Conservation (phyloP, 352 stramenopile genomes). For the Phytopythium kandeliae region DNA sequence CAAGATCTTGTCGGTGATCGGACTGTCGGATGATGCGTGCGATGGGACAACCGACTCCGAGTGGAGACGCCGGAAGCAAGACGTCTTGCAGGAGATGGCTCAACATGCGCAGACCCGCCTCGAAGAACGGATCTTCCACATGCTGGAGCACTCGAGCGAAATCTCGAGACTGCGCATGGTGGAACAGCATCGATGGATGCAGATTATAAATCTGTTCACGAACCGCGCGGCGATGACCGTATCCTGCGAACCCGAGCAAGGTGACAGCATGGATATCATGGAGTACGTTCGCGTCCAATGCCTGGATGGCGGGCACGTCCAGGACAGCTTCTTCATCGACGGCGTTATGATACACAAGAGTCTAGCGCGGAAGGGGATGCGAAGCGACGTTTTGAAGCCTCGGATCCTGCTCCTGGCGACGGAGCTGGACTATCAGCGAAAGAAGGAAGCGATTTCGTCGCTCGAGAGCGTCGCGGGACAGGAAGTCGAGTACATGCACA, state of each 20-base stretch:
- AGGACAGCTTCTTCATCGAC: slow-evolving; percentile 87
- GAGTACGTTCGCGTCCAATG: slow-evolving; percentile 82
- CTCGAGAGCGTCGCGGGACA: slow-evolving; percentile 77
- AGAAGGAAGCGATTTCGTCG: slow-evolving; percentile 78
- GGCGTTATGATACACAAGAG: slow-evolving; percentile 87
- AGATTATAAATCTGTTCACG: slow-evolving; percentile 71
- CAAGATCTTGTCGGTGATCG: slow-evolving; percentile 50
- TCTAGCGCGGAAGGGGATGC: slow-evolving; percentile 78
- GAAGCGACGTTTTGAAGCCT: slow-evolving; percentile 68
- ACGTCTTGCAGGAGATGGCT: slow-evolving; percentile 49
- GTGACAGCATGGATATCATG: slow-evolving; percentile 80
- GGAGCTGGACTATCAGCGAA: slow-evolving; percentile 78
- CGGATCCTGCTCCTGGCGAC: slow-evolving; percentile 83
- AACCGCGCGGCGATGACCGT: slow-evolving; percentile 59
- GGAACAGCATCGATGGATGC: slow-evolving; percentile 80
- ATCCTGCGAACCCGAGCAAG: slow-evolving; percentile 58
- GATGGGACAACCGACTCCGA: slow-evolving; percentile 48
- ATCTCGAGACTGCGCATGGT: slow-evolving; percentile 56
- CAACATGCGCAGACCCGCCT: slow-evolving; percentile 53
- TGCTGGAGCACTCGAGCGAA: slow-evolving; percentile 46
- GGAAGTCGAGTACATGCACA: slow-evolving; percentile 89
- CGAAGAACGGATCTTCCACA: slow-evolving; percentile 68
- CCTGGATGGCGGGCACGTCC: slow-evolving; percentile 61
- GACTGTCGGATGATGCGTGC: slow-evolving; percentile 54
- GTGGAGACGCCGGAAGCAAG: slow-evolving; percentile 25